These are phyloP conservation scores for Ophiognomonia clavigignenti-juglandacearum DNA, from an alignment of 2,329 filamentous ascomycete genomes.

Conservation along the genomic window DNA sequence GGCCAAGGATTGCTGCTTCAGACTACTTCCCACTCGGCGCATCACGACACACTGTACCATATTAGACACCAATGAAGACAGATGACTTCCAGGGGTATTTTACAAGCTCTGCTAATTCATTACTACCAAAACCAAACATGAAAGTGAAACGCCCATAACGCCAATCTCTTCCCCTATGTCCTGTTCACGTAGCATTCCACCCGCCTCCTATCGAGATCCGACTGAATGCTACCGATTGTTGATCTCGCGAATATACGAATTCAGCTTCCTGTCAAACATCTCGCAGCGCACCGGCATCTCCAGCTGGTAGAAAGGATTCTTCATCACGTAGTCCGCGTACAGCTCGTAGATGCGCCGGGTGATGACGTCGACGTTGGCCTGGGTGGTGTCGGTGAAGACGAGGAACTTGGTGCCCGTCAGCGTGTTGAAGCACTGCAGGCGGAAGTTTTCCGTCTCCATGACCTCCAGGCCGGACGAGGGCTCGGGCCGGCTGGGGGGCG, in stretches of 20 bases:
- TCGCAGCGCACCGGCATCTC: constrained; percentile 98
- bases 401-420: constrained; percentile 93
- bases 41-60: constrained; percentile 5
- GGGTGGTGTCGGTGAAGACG: constrained; percentile 85
- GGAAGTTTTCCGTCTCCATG: constrained; percentile 89
- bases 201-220: not conserved
- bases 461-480: constrained; percentile 80
- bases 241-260: constrained; percentile 71
- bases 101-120: not conserved
- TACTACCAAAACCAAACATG: not conserved
- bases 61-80: constrained; percentile 11
- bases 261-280: constrained; percentile 83
- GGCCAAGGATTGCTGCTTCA: not conserved
- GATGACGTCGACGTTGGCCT: constrained; percentile 80
- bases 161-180: not conserved
- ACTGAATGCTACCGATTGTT: constrained; percentile 45
- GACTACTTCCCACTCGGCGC: not conserved
- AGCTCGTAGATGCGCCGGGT: constrained; percentile 87
- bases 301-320: constrained; percentile 96
- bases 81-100: constrained; percentile 8
- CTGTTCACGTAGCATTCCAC: not conserved
- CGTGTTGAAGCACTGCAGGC: constrained; percentile 93
- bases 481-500: constrained; percentile 48
- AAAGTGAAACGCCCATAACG: constrained; percentile 11
- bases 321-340: constrained; percentile 97